phyloP scores from a whole-genome alignment of 2,329 filamentous ascomycete species.

The Pseudopyricularia javanii region DNA sequence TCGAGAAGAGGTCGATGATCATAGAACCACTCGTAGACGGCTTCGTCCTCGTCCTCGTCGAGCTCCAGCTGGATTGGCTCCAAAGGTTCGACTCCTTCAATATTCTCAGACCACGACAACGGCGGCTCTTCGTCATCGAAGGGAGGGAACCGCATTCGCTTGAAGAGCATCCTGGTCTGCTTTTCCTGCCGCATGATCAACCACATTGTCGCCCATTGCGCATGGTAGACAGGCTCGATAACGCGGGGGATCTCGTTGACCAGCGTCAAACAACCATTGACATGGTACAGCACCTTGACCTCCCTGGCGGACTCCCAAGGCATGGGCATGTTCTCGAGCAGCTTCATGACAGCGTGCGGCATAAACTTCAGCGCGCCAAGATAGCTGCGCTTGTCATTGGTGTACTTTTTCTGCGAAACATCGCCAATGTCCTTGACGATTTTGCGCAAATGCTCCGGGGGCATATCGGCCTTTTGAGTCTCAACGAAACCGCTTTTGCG shows the following conservation, averaged over 20 bases:
- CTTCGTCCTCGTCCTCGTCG: conserved; percentile 81
- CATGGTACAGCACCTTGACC: conserved; percentile 96
- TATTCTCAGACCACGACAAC: conserved; percentile 95
- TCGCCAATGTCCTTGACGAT: conserved; percentile 98
- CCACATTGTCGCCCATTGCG: conserved; percentile 99
- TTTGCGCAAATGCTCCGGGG: conserved; percentile 93
- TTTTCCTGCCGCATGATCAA: conserved; percentile 96
- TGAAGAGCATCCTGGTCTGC: conserved; percentile 89
- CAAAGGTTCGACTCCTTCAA: conserved; percentile 93
- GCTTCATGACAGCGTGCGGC: conserved; percentile 94
- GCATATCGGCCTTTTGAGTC: conserved; percentile 97
- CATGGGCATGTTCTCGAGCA: conserved; percentile 99
- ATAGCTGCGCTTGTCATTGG: conserved; percentile 95
- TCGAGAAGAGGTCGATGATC: conserved; percentile 85
- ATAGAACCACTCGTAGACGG: conserved; percentile 95
- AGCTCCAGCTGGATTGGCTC: conserved; percentile 99
- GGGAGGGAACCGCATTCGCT: conserved; percentile 96
- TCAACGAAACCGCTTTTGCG: conserved; percentile 92
- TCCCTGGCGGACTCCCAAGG: conserved; percentile 95
- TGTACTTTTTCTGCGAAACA: conserved; percentile 99
- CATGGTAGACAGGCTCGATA: conserved; percentile 94
- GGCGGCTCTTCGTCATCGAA: conserved; percentile 98
- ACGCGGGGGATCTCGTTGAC: conserved; percentile 96
- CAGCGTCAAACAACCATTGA: conserved; percentile 91
- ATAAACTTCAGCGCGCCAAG: conserved; percentile 97